Base-by-base conservation (phyloP, 2,329 filamentous ascomycete species). In the Penicillium oxalicum region DNA sequence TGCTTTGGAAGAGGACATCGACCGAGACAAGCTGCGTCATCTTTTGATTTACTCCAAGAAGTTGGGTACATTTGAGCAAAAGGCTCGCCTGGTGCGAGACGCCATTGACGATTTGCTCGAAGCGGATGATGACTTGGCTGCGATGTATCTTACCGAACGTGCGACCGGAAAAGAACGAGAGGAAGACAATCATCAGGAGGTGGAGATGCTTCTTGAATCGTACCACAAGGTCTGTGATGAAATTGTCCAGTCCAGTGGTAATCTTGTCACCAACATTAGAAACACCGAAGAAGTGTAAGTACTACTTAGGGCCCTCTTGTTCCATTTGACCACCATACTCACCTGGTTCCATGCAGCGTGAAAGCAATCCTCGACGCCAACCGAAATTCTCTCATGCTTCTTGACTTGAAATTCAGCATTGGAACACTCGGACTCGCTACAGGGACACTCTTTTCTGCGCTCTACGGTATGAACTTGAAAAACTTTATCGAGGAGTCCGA, bases 381-480 rank as follows among this genome's bases (percentile, higher is more conserved):
- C 67, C 91, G 93, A 58, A 98, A 98, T 74, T 87, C 90, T 7
- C 87, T 98, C 57, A 98, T 98, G 93, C 78, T 98, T 13, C 80
- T 97, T 29, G 93, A 97, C 56, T 83, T 98, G 60, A 95, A 95
- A 66, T 95, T 97, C 73, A 93, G 87, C 65, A 91, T 98, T 51
- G 88, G 90, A 49, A 97, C 93, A 1, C 81, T 98, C 4, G 90
- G 91, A n/a, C 82, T 97, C 41, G 91, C 89, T 47, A 89, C 91
- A 65, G 93, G 93, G 47, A 96, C 93, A 43, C 94, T 97, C 65
- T 80, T 96, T 61, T 94, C 93, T 7, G 91, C 91, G n/a, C 82
- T 98, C n/a, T 98, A 97, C 77, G 93, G 93, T 60, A 97, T 97
- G 91, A 98, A 98, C 74, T 76, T 98, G 56, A 94, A 96, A 67